These are phyloP conservation scores for Colletotrichum sojae DNA, from an alignment of 2,329 filamentous ascomycete species.

Conservation along the genomic window DNA sequence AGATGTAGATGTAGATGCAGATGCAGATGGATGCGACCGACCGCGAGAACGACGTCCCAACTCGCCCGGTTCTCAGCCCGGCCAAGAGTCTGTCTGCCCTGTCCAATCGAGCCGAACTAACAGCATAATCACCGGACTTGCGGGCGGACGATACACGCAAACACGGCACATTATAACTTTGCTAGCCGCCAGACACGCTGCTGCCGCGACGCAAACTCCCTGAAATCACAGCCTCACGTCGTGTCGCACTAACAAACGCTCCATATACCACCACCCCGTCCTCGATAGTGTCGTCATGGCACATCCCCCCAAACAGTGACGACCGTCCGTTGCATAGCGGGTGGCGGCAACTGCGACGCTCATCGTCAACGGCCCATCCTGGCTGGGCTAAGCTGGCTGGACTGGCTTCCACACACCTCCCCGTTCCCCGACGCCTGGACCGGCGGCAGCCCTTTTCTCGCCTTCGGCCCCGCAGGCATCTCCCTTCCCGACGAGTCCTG, in stretches of 20 bases:
- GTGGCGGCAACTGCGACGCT: conserved; percentile 31
- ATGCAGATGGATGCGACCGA: conserved; percentile 1
- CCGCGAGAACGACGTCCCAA: conserved; percentile 12
- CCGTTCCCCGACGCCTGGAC: not conserved
- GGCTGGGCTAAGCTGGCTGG: conserved; percentile 15
- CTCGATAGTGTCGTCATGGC: conserved; percentile 22
- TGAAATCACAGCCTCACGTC: conserved; percentile 8
- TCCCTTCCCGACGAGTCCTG: conserved; percentile 21
- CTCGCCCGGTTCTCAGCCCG: not conserved
- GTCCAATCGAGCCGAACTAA: too few species aligned
- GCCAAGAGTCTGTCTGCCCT: too few species aligned
- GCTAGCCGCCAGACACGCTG: conserved; percentile 11
- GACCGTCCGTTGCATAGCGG: conserved; percentile 21
- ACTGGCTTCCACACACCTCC: not conserved
- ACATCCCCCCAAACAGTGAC: not conserved
- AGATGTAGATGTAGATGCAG: too few species aligned
- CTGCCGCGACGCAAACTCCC: conserved; percentile 12
- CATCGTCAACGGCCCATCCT: conserved; percentile 27
- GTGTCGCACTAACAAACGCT: conserved; percentile 21
- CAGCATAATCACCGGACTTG: too few species aligned
- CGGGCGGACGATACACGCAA: not conserved
- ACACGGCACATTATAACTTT: not conserved
- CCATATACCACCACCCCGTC: not conserved
- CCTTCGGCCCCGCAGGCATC: conserved; percentile 13
- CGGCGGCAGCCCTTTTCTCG: conserved; percentile 3